Percentiles rank a stretch among this genome's conserved stretches.
Evolutionary conservation across 768 basidiomycete species (phyloP).

Genomic region (Lactifluus subvellereus): DNA sequence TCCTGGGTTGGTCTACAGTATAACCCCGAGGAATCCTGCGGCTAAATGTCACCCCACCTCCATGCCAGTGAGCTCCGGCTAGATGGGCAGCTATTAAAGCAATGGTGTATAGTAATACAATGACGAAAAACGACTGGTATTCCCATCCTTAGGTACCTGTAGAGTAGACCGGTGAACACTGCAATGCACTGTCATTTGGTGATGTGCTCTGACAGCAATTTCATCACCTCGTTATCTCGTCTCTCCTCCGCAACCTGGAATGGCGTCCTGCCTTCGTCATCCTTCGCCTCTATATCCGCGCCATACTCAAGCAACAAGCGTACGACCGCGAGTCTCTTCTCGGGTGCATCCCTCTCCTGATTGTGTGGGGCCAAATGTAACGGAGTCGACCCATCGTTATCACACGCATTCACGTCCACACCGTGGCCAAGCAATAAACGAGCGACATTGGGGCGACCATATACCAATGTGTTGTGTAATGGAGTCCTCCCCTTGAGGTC

Average conservation of each 20-base stretch:
- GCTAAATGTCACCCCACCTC: too few relatives aligned
- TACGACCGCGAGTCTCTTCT: not conserved
- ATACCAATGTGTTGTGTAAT: not conserved
- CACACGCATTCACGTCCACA: not conserved
- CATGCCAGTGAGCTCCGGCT: too few relatives aligned
- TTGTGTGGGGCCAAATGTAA: not conserved
- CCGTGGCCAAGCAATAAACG: not conserved
- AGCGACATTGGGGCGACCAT: not conserved
- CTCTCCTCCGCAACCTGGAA: not conserved
- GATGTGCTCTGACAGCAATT: not conserved
- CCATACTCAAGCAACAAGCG: not conserved
- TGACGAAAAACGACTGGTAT: too few relatives aligned
- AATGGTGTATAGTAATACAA: too few relatives aligned
- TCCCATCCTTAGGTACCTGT: too few relatives aligned
- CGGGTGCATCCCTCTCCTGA: too few relatives aligned
- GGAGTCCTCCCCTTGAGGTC: slow-evolving; percentile 24
- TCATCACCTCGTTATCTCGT: not conserved
- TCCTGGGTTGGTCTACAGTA: too few relatives aligned
- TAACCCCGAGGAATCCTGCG: too few relatives aligned
- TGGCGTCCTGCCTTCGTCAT: not conserved
- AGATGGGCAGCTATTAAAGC: too few relatives aligned
- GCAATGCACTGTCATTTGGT: not conserved
- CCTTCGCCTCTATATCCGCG: not conserved
- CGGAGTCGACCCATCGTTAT: not conserved
- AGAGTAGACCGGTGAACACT: too few relatives aligned